Conservation (phyloP, 2,329 filamentous ascomycete species). For the Scedosporium boydii region DNA sequence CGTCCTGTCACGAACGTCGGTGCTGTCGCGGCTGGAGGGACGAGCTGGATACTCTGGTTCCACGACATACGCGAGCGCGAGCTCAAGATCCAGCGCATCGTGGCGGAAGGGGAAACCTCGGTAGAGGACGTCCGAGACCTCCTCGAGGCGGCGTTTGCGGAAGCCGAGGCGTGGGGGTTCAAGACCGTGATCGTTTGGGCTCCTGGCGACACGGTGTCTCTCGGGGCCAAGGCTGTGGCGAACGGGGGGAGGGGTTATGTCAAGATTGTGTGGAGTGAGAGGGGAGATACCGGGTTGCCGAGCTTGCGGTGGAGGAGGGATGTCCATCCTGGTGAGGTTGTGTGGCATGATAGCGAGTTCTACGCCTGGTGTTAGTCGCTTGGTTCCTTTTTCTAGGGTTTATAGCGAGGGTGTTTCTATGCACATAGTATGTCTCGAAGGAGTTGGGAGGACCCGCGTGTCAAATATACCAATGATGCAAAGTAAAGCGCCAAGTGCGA, state of each 20-base stretch:
- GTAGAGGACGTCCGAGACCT: conserved; percentile 15
- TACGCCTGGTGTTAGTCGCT: not conserved
- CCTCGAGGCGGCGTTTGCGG: conserved; percentile 20
- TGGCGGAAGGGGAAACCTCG: conserved; percentile 8
- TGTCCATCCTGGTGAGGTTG: not conserved
- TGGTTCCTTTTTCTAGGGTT: not conserved
- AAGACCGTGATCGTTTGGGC: conserved; percentile 21
- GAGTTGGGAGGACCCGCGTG: too few species aligned
- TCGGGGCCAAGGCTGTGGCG: conserved; percentile 19
- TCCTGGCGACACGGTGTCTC: conserved; percentile 17
- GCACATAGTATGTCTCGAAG: too few species aligned
- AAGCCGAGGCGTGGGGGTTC: conserved; percentile 20
- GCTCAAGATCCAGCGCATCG: conserved; percentile 2
- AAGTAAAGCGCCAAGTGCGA: too few species aligned
- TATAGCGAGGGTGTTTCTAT: not conserved
- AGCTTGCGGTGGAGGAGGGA: not conserved
- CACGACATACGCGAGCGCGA: conserved; percentile 20
- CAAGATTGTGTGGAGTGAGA: conserved; percentile 21
- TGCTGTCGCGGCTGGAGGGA: conserved; percentile 15
- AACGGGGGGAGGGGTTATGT: conserved; percentile 27
- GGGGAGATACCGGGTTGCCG: conserved; percentile 12
- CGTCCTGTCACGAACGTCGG: conserved; percentile 11
- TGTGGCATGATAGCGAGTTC: conserved; percentile 3
- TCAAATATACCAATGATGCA: too few species aligned
- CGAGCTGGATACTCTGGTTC: conserved; percentile 24